Percentiles rank a stretch among this genome's conserved stretches.
Conservation (phyloP, 2,329 filamentous ascomycete species). For the Rhynchosporium agropyri region DNA sequence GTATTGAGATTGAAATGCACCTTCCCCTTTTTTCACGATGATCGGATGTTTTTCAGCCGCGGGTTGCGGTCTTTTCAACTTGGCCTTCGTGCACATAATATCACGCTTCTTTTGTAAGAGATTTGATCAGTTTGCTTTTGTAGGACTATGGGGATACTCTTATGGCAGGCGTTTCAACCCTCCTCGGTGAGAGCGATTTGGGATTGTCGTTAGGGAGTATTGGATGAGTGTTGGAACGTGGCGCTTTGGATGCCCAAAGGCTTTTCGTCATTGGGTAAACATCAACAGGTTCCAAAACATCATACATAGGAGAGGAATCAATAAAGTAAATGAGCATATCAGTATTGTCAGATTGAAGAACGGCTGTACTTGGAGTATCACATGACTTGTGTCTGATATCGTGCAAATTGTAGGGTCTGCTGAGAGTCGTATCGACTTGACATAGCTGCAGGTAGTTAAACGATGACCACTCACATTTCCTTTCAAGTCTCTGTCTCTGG, state of each 20-base stretch:
- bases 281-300: constrained; percentile 2
- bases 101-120: constrained; percentile 24
- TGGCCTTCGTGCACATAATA: constrained; percentile 24
- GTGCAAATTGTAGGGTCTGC: too few species aligned
- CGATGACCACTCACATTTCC: too few species aligned
- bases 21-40: constrained; percentile 13
- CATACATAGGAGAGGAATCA: background rate
- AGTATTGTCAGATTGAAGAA: too few species aligned
- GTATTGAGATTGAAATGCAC: constrained; percentile 28
- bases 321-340: background rate
- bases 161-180: constrained; percentile 24
- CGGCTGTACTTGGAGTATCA: too few species aligned
- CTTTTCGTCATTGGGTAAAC: constrained; percentile 7
- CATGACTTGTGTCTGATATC: too few species aligned
- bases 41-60: constrained; percentile 22
- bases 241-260: background rate
- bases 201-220: constrained; percentile 26
- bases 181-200: constrained; percentile 35
- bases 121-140: constrained; percentile 20
- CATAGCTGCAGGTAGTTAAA: too few species aligned
- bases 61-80: constrained; percentile 24
- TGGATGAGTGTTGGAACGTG: constrained; percentile 12
- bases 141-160: constrained; percentile 27
- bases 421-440: too few species aligned
- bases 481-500: too few species aligned